Evolutionary conservation across 306 rosid species (phyloP).

Genomic region (Betula pendula): DNA sequence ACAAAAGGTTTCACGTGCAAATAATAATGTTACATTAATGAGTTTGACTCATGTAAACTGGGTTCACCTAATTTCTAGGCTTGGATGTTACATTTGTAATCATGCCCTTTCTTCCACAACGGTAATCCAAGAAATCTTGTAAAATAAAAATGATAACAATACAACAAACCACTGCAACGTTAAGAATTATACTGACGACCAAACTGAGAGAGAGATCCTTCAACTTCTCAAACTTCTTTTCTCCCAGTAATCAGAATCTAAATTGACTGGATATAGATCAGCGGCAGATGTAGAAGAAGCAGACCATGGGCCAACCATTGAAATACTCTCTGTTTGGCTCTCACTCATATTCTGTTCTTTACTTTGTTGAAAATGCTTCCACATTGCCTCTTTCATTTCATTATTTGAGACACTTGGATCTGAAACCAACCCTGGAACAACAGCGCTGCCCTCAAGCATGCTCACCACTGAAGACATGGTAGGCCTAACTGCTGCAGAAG

Average conservation of each 20-base stretch:
- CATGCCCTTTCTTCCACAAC: not conserved
- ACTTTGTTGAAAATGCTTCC: conserved; percentile 20
- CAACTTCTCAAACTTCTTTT: conserved; percentile 8
- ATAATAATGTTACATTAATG: too few relatives aligned
- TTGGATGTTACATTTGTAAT: too few relatives aligned
- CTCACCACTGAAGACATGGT: conserved; percentile 47
- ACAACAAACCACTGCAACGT: not conserved
- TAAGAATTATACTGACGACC: not conserved
- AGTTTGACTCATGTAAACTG: too few relatives aligned
- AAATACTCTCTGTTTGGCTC: not conserved
- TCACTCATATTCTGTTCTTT: not conserved
- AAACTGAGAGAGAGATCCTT: not conserved
- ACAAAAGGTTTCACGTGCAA: too few relatives aligned
- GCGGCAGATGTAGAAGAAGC: conserved; percentile 27
- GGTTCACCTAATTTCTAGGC: too few relatives aligned
- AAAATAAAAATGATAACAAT: not conserved
- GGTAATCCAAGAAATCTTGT: not conserved
- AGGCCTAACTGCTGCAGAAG: conserved; percentile 36
- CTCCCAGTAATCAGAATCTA: conserved; percentile 24
- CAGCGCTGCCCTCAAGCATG: conserved; percentile 43
- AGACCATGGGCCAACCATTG: conserved; percentile 22
- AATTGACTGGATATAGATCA: conserved; percentile 36
- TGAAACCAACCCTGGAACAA: conserved; percentile 19
- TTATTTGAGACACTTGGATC: conserved; percentile 4
- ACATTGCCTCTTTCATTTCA: conserved; percentile 25